Evolutionary conservation across 495 filamentous ascomycete species (phyloP).

Genomic region (Ascobolus immersus): DNA sequence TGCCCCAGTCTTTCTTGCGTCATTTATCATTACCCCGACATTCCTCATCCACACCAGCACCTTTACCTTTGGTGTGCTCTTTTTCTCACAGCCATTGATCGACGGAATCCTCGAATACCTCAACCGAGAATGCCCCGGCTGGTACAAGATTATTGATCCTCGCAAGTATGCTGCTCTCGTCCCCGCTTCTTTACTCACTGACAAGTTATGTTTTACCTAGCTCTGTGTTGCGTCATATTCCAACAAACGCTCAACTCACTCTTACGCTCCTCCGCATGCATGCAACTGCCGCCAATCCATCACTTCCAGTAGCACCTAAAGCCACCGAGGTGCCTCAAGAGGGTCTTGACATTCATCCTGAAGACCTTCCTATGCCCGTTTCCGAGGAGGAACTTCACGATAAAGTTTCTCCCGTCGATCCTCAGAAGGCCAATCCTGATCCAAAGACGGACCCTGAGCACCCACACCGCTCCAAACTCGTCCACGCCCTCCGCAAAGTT

Average conservation of each 20-base stretch:
- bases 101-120: slow-evolving; percentile 30
- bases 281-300: too few species aligned
- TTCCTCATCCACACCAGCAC: slow-evolving; percentile 44
- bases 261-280: slow-evolving; percentile 66
- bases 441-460: too few species aligned
- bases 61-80: slow-evolving; percentile 41
- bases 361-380: not conserved
- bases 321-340: too few species aligned
- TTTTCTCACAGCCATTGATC: slow-evolving; percentile 62
- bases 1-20: slow-evolving; percentile 28
- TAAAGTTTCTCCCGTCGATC: too few species aligned
- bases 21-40: slow-evolving; percentile 41
- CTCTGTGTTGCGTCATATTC: slow-evolving; percentile 56
- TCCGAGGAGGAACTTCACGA: not conserved
- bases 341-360: not conserved
- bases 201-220: slow-evolving; percentile 20
- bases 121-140: slow-evolving; percentile 42
- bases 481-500: slow-evolving; percentile 7
- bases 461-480: not conserved
- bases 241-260: slow-evolving; percentile 69
- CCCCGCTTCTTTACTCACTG: not conserved
- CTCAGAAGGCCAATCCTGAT: too few species aligned
- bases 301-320: too few species aligned
- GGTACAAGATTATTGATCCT: slow-evolving; percentile 47
- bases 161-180: slow-evolving; percentile 26